Evolutionary conservation across 2,329 filamentous ascomycete genomes (phyloP), one percentile per base, ranked within the genome.

Genomic region (Fusarium sp.): DNA sequence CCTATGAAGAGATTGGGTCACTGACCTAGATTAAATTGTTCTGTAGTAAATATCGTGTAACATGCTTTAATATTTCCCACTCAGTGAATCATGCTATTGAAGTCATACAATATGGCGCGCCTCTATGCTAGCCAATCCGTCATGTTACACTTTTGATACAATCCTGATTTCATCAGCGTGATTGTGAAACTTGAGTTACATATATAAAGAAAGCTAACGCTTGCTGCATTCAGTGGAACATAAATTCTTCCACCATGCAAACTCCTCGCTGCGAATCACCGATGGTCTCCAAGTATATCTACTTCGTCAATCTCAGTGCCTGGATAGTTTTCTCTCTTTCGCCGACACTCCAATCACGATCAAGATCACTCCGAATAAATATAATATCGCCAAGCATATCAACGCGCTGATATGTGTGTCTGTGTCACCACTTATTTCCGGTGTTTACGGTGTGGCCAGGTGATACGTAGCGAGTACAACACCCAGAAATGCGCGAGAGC

Each of bases 1-100:
- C 1, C 0, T 28, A 14, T 28, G 20, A 38, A 13, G 32, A 26
- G 2, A 0, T 2, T 17, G 11, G 3, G 2, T 28, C 2, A 41
- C 11, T 14, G 20, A n/a, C 12, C 22, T 7, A 2, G 1, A n/a
- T n/a, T 4, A 13, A 6, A n/a, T 10, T 41, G 4, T 14, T 28
- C 4, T 4, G 6, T 0, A 3, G 5, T 28, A 13, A 5, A 3
- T 18, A 18, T 55, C n/a, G 51, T 41, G 24, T 18, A 55, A 41
- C 20, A 39, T 41, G 22, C 11, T 14, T 30, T n/a, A n/a, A 14
- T 17, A n/a, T 30, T 55, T 3, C 15, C 9, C 2, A 14, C 35
- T 8, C 13, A 13, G 11, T 1, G 2, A 28, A 41, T 41, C 11
- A 14, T 24, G 1, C 6, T 7, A 8, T 28, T 17, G 9, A 26